Conservation (phyloP, 2,329 filamentous ascomycete genomes). For the Fusarium nematophilum region DNA sequence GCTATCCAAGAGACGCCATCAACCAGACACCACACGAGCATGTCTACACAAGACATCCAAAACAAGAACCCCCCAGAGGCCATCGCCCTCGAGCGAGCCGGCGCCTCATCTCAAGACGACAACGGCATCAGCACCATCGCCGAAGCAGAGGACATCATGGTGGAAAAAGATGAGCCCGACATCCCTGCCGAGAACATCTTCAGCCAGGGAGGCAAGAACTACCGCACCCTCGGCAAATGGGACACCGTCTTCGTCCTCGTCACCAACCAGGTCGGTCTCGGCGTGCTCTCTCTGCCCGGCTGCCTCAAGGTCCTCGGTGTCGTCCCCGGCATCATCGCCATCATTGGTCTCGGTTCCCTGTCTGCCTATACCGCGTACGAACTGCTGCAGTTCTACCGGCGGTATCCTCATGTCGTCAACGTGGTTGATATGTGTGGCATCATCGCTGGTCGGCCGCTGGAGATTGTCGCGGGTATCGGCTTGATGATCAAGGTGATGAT, state of each 20-base stretch:
- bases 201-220: constrained; percentile 45
- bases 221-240: constrained; percentile 42
- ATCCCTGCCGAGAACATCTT: constrained; percentile 40
- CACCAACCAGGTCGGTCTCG: constrained; percentile 46
- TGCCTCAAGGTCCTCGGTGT: constrained; percentile 75
- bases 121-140: constrained; percentile 26
- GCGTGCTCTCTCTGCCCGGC: constrained; percentile 73
- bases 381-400: constrained; percentile 73
- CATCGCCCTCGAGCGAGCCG: no score
- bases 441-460: constrained; percentile 49
- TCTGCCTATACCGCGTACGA: constrained; percentile 67
- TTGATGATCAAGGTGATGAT: constrained; percentile 78
- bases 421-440: constrained; percentile 75
- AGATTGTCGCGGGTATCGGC: constrained; percentile 60
- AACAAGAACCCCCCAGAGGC: not conserved
- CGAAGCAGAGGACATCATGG: constrained; percentile 24
- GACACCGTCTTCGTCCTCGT: constrained; percentile 44
- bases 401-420: constrained; percentile 75
- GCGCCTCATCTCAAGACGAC: not conserved
- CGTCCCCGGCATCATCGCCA: constrained; percentile 74
- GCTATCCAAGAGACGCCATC: no score
- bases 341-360: constrained; percentile 71
- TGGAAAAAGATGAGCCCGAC: constrained; percentile 28
- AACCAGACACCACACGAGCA: no score
- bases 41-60: constrained; percentile 20